A percentile compares a stretch with the other conserved stretches of the same genome.
Evolutionary conservation across 371 early-diverging fungal genomes (phyloP).

Genomic region (Mortierella sp.): DNA sequence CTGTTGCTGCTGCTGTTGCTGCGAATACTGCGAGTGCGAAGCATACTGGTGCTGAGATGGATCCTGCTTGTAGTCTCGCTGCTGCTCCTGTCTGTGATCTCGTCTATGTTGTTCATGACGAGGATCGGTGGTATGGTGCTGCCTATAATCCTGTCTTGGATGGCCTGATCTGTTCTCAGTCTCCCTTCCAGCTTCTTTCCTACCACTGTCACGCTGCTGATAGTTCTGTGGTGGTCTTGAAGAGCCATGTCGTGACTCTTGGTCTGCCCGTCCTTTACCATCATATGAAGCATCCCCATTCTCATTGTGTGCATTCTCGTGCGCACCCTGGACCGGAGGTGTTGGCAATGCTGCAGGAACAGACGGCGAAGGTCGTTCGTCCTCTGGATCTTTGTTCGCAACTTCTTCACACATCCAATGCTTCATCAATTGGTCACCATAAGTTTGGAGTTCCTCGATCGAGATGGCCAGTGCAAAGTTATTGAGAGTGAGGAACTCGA

Average conservation of each 20-base stretch:
- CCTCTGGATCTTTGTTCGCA: slow-evolving; percentile 37
- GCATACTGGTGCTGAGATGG: slow-evolving; percentile 10
- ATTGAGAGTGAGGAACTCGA: slow-evolving; percentile 81
- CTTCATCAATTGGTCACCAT: slow-evolving; percentile 74
- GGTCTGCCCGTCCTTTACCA: slow-evolving; percentile 8
- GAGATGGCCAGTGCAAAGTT: slow-evolving; percentile 82
- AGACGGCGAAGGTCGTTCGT: slow-evolving; percentile 34
- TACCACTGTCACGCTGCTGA: slow-evolving; percentile 26
- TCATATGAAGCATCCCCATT: slow-evolving; percentile 15
- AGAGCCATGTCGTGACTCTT: slow-evolving; percentile 20
- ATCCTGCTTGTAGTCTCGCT: slow-evolving; percentile 39
- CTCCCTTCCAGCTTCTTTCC: slow-evolving; percentile 23
- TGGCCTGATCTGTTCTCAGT: slow-evolving; percentile 15
- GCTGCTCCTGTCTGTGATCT: slow-evolving; percentile 10
- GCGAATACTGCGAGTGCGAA: slow-evolving; percentile 23
- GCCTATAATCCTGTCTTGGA: slow-evolving; percentile 25
- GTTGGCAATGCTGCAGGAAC: slow-evolving; percentile 35
- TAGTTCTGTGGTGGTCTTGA: slow-evolving; percentile 20
- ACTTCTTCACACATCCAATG: slow-evolving; percentile 65
- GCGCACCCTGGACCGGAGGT: slow-evolving; percentile 10
- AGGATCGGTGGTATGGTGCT: slow-evolving; percentile 22
- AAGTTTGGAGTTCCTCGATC: slow-evolving; percentile 81
- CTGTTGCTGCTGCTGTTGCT: slow-evolving; percentile 13
- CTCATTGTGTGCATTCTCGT: slow-evolving; percentile 22
- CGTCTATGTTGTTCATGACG: slow-evolving; percentile 24